Evolutionary conservation across 2,329 filamentous ascomycete species (phyloP).

Genomic region (Teratosphaeria pseudoeucalypti): DNA sequence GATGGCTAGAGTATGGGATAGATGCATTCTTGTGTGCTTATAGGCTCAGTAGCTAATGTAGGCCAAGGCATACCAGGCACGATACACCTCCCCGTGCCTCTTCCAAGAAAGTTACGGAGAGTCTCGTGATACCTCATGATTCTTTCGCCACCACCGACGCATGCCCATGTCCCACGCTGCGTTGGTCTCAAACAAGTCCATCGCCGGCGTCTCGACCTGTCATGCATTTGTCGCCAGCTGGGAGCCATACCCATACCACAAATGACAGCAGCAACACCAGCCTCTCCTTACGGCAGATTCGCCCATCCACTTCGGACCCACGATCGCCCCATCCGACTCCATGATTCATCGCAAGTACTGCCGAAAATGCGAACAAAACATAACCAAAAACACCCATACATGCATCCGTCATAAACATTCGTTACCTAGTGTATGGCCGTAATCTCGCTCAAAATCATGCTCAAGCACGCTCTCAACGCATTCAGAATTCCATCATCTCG

Average conservation of each 20-base stretch:
- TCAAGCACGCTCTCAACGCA: background rate
- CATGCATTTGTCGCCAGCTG: background rate
- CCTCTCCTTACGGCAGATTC: background rate
- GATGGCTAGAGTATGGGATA: background rate
- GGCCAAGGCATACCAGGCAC: background rate
- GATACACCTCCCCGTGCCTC: background rate
- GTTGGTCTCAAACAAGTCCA: background rate
- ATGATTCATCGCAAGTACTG: background rate
- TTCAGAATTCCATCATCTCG: conserved; percentile 50
- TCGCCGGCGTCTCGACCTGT: background rate
- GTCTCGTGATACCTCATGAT: background rate
- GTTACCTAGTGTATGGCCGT: background rate
- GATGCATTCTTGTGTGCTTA: background rate
- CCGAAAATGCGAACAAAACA: background rate
- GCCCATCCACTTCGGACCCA: background rate
- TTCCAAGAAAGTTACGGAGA: background rate
- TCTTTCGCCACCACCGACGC: background rate
- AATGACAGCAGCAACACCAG: background rate
- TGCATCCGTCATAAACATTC: background rate
- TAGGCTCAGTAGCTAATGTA: background rate
- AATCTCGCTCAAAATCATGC: background rate
- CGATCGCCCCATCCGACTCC: background rate
- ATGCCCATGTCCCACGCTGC: background rate
- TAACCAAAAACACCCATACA: background rate
- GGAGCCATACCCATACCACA: background rate